Evolutionary conservation across 2,329 filamentous ascomycete species (phyloP).

Genomic region (Sclerotinia trifoliorum): DNA sequence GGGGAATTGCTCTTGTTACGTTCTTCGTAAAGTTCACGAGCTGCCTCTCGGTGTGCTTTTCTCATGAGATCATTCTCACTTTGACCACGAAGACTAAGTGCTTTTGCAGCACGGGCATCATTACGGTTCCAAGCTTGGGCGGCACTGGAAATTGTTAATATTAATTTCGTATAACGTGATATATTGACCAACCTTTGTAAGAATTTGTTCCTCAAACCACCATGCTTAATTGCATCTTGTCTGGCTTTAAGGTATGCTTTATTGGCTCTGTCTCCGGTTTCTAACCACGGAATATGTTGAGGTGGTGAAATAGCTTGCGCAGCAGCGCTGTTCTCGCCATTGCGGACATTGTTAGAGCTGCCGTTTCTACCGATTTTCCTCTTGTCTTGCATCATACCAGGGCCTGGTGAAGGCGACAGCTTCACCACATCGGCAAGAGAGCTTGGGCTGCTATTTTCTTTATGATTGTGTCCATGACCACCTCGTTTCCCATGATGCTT

Average conservation of each 20-base stretch:
- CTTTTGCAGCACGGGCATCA: constrained; percentile 92
- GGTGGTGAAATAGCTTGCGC: constrained; percentile 83
- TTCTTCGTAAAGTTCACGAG: constrained; percentile 87
- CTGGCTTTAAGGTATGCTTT: constrained; percentile 93
- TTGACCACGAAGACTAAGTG: constrained; percentile 87
- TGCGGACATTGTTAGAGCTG: constrained; percentile 61
- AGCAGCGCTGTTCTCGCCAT: constrained; percentile 74
- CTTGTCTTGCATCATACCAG: constrained; percentile 57
- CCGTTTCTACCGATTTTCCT: constrained; percentile 63
- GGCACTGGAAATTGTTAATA: constrained; percentile 56
- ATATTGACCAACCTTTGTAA: constrained; percentile 70
- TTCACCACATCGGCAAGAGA: constrained; percentile 93
- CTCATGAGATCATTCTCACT: constrained; percentile 97
- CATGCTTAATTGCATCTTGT: constrained; percentile 95
- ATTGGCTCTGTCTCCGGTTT: constrained; percentile 88
- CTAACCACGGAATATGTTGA: constrained; percentile 93
- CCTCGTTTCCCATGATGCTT: constrained; percentile 92
- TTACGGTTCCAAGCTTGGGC: constrained; percentile 99
- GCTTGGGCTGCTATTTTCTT: constrained; percentile 64
- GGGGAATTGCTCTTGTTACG: constrained; percentile 69
- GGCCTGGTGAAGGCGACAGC: constrained; percentile 84
- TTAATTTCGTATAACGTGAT: neutral
- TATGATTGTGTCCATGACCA: constrained; percentile 70
- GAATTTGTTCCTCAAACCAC: constrained; percentile 94
- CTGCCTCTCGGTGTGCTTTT: constrained; percentile 92